phyloP scores from a whole-genome alignment of 1,139 yeast species.

The Arxiozyma telluris region DNA sequence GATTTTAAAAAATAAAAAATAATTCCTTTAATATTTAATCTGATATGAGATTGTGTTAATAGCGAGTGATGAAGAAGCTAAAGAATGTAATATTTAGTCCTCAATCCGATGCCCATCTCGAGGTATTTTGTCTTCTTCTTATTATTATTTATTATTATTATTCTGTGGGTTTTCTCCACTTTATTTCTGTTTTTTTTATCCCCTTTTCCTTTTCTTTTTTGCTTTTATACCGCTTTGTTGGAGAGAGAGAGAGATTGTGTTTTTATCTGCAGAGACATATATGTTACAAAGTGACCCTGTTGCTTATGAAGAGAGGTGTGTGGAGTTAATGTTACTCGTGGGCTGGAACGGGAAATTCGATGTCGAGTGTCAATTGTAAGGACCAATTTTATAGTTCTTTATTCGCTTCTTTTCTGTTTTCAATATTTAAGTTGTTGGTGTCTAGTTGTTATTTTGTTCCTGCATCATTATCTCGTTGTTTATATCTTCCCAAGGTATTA shows the following conservation, averaged over 20 bases:
- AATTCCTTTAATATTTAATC: neutral
- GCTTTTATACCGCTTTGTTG: neutral
- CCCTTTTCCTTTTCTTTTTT: too few species aligned
- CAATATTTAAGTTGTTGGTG: neutral
- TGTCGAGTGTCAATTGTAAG: neutral
- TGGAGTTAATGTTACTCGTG: too few species aligned
- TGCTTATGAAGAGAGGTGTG: neutral
- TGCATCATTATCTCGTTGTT: neutral
- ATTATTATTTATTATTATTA: too few species aligned
- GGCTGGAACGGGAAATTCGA: neutral
- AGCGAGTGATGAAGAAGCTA: neutral
- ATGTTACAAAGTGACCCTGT: neutral
- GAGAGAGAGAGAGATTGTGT: neutral
- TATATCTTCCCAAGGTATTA: constrained; percentile 26
- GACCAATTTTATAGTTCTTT: too few species aligned
- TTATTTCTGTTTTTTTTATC: neutral
- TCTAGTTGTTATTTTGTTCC: neutral
- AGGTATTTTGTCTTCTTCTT: neutral
- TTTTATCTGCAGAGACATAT: too few species aligned
- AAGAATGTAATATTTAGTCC: too few species aligned
- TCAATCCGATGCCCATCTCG: neutral
- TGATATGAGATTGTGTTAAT: neutral
- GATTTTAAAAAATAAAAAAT: neutral
- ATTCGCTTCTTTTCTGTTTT: neutral
- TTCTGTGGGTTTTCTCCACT: neutral